phyloP scores from a whole-genome alignment of 352 stramenopile species.

The Peronospora destructor region DNA sequence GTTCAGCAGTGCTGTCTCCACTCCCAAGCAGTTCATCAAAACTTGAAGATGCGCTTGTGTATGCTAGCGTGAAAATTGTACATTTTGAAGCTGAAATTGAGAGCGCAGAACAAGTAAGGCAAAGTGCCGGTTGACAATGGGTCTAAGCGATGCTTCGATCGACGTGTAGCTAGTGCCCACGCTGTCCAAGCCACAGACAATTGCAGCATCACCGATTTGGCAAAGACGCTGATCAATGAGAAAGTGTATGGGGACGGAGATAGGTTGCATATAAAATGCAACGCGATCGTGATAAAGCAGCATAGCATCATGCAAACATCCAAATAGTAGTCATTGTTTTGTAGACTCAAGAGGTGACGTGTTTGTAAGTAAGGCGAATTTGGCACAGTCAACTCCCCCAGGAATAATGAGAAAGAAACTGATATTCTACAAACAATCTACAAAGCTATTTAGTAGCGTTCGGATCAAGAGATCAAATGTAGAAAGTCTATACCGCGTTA shows the following conservation, averaged over 20 bases:
- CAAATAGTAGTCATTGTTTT: too few species aligned
- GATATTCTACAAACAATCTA: too few species aligned
- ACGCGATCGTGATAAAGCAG: too few species aligned
- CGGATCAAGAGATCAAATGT: too few species aligned
- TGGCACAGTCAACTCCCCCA: too few species aligned
- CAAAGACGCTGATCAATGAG: slow-evolving; percentile 38
- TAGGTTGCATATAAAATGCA: too few species aligned
- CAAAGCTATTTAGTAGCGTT: too few species aligned
- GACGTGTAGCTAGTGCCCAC: slow-evolving; percentile 70
- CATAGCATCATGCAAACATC: too few species aligned
- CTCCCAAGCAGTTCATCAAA: slow-evolving; percentile 18
- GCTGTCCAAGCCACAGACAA: slow-evolving; percentile 51
- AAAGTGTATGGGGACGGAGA: slow-evolving; percentile 4
- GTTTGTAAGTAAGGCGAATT: too few species aligned
- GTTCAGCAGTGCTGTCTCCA: slow-evolving; percentile 43
- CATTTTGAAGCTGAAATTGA: slow-evolving; percentile 33
- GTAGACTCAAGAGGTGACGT: too few species aligned
- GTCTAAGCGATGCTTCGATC: slow-evolving; percentile 33
- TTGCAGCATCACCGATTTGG: slow-evolving; percentile 40
- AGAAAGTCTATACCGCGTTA: too few species aligned
- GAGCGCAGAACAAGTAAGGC: slow-evolving; percentile 28
- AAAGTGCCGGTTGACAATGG: slow-evolving; percentile 27
- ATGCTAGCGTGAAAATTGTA: slow-evolving; percentile 49
- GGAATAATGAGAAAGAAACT: too few species aligned
- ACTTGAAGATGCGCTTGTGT: slow-evolving; percentile 71